Base-by-base conservation (phyloP, 805 yeast genomes). In the Yarrowia sp. region DNA sequence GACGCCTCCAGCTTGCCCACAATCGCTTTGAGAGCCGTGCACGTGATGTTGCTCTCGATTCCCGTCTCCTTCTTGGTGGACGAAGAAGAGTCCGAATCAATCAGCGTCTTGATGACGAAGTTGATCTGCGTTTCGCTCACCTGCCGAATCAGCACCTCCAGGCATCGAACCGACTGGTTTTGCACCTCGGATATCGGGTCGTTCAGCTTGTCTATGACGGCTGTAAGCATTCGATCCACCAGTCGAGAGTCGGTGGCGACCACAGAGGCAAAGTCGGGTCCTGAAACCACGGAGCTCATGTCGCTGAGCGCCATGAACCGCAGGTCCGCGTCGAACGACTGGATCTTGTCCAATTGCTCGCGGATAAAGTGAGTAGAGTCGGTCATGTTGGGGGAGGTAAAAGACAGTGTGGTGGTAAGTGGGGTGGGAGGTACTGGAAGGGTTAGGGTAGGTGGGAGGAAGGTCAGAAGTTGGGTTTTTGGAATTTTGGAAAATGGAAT, bases 221-320 rank as follows among this genome's bases (percentile, higher is more conserved):
- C 73, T 53, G 78, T 76, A 57, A 78, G 72, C 70, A 84, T 75
- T 15, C 71, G 71, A 60, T 60, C 38, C 9, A 67, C 65, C 48
- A 69, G 31, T 13, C 42, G 47, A 13, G 66, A 69, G 75, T 66
- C 78, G 74, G 66, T 72, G 70, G 66, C 66, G 66, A 65, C 67
- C 75, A 65, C 69, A 69, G 67, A 73, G 71, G 70, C 38, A 33
- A 55, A 55, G 14, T 60, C 42, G 38, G 68, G 70, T 58, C 70
- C 68, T 4, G 72, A 35, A 32, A 75, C 69, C 4, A 68, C 66
- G 4, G 82, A 82, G 69, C 82, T 84, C 70, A 89, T 79, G 71
- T 90, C 96, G 69, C 83, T 88, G 65, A 90, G 77, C 1, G 92
- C 96, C 96, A 90, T 90, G 76, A 86, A 90, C 73, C 96, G 78